phyloP scores from a whole-genome alignment of 352 stramenopile species.

The Pythium brachiatum region DNA sequence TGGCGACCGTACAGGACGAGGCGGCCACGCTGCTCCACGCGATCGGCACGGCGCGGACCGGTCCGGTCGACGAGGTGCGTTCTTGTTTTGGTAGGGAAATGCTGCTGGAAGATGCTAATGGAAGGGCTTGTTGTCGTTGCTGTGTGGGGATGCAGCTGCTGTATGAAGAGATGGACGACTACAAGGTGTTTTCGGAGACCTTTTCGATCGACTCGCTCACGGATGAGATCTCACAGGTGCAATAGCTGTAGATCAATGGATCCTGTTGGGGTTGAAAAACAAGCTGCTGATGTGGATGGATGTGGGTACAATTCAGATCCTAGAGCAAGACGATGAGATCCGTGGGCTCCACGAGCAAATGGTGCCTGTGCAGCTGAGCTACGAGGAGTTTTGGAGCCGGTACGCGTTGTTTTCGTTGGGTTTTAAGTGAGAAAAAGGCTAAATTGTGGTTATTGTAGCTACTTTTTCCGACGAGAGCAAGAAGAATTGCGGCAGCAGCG shows the following conservation, averaged over 20 bases:
- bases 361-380: conserved; percentile 70
- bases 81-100: no score
- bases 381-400: conserved; percentile 84
- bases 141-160: conserved; percentile 37
- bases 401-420: conserved; percentile 21
- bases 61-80: conserved; percentile 72
- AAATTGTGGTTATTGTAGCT: conserved; percentile 21
- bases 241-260: background rate
- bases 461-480: conserved; percentile 73
- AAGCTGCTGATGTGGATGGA: background rate
- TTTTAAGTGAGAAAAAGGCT: background rate
- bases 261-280: no score
- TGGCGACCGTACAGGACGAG: conserved; percentile 71
- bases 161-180: conserved; percentile 77
- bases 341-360: conserved; percentile 59
- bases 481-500: conserved; percentile 29
- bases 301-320: conserved; percentile 24
- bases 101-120: background rate
- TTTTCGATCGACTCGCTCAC: conserved; percentile 67
- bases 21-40: conserved; percentile 62
- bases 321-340: conserved; percentile 56
- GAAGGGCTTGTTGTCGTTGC: background rate
- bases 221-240: conserved; percentile 65
- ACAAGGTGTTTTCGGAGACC: conserved; percentile 54
- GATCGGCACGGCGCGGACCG: conserved; percentile 50